Evolutionary conservation across 1,139 yeast genomes (phyloP), one percentile per base, ranked within the genome.

Genomic region (Yamadazyma membranifaciens): DNA sequence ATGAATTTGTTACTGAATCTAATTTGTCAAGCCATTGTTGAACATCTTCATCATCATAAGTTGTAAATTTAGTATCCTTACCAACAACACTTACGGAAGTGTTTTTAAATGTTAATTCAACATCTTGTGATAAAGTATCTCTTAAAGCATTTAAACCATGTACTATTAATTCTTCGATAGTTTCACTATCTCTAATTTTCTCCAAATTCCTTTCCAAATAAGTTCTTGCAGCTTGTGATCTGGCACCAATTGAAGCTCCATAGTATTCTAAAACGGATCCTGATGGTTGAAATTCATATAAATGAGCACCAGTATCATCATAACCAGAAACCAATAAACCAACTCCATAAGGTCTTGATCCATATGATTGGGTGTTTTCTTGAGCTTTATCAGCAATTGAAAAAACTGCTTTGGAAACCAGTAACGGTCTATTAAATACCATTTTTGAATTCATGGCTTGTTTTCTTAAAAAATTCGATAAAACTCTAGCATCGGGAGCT

Each of bases 161-260:
- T 38, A 84, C 81, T 47, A 92, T 81, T 56, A 92, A 78, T 52
- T 85, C 81, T 53, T 88, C 95, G 40, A 83, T 71, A 10, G 78
- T 62, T 9, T 83, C 78, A 30, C 75, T 69, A 40, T 69, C 67
- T 30, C 81, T 71, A 54, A 87, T 86, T 32, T 73, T 69, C 28
- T 86, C 89, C 59, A 83, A 75, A 47, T 83, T 83, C 60, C 96
- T 81, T 64, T 92, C 98, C 59, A 94, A 70, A 56, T 89, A 92
- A 2, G 99, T 92, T 67, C 96, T 80, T 12, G 97, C 97, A 36
- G 98, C 98, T 67, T 92, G 99, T 2, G 98, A 89, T 59, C 99
- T 80, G 12, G 99, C 98, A 37, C 99, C 99, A 59, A 92, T 89
- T 33, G 98, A 96, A 9, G 97, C 85, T 31, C 96, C 98, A 52